Evolutionary conservation across 2,329 filamentous ascomycete species (phyloP), one percentile per base, ranked within the genome.

Genomic region (Cladosporium sp.): DNA sequence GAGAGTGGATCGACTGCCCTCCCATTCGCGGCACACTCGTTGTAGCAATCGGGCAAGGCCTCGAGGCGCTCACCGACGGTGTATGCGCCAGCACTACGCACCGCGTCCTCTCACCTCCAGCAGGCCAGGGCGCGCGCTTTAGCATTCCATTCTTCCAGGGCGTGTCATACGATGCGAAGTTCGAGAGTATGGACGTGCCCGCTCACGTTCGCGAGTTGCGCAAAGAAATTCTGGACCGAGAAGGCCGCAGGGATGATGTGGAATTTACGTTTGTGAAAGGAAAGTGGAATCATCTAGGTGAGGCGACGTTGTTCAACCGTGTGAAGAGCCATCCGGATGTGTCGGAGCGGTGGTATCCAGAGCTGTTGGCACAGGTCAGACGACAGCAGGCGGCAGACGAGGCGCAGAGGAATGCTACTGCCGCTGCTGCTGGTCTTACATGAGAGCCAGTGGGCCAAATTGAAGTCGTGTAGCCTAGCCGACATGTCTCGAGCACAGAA

Each of bases 71-170:
- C 63, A 95, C 91, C 19, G 84, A 84, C 61, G 91, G 91, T 32
- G 90, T 94, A 2, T 94, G 90, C 71, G 85, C 87, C 62, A 76
- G 84, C 61, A 95, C 91, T 2, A 94, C 90, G 39, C 91, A 95
- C 73, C 82, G 90, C 9, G 91, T 95, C 35, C 78, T 94, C n/a
- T 88, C 84, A 28, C 90, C 90, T 0, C 68, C 76, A 1, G 83
- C 83, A 7, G 90, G 89, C 12, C 76, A 82, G 9, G 91, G 90
- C 3, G 79, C 90, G 32, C 79, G 91, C 56, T 93, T 86, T 76
- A 89, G 85, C 7, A 87, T 95, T 48, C 91, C 91, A 0, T 95
- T 96, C 75, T 95, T 95, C 76, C 91, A 94, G 71, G 91, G 91
- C 20, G 89, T 95, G 59, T 85, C 85, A 66, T 85, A 90, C 58